Evolutionary conservation across 2,329 filamentous ascomycete species (phyloP).

Genomic region (Sarocladium kiliense): DNA sequence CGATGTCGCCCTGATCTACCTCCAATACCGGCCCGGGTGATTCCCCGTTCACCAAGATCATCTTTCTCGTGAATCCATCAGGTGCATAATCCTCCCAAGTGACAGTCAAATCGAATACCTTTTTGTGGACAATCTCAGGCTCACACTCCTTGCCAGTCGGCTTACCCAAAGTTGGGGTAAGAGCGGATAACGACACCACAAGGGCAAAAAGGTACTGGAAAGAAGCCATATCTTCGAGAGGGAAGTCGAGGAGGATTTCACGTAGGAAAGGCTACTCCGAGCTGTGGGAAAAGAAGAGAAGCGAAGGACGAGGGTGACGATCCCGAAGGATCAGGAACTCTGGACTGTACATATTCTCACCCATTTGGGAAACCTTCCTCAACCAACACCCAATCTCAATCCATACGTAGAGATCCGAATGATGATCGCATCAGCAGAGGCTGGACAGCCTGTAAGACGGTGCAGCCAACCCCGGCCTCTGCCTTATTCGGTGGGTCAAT

Average conservation of each 20-base stretch:
- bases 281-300: background rate
- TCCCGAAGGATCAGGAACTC: background rate
- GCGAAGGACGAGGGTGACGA: background rate
- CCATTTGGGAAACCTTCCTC: background rate
- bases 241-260: no score
- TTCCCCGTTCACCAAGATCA: conserved; percentile 52
- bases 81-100: conserved; percentile 21
- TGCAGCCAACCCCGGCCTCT: background rate
- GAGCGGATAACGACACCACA: background rate
- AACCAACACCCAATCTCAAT: background rate
- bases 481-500: background rate
- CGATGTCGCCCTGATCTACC: conserved; percentile 44
- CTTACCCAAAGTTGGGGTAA: background rate
- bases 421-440: background rate
- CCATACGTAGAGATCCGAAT: background rate
- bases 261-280: background rate
- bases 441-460: background rate
- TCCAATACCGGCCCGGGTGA: conserved; percentile 58
- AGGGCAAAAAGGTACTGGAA: background rate
- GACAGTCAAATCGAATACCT: background rate
- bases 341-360: background rate
- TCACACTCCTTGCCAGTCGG: background rate
- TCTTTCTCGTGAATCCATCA: conserved; percentile 37
- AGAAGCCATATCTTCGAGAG: background rate
- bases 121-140: background rate